Evolutionary conservation across 352 stramenopile genomes (phyloP).

Genomic region (Pythium oligandrum): DNA sequence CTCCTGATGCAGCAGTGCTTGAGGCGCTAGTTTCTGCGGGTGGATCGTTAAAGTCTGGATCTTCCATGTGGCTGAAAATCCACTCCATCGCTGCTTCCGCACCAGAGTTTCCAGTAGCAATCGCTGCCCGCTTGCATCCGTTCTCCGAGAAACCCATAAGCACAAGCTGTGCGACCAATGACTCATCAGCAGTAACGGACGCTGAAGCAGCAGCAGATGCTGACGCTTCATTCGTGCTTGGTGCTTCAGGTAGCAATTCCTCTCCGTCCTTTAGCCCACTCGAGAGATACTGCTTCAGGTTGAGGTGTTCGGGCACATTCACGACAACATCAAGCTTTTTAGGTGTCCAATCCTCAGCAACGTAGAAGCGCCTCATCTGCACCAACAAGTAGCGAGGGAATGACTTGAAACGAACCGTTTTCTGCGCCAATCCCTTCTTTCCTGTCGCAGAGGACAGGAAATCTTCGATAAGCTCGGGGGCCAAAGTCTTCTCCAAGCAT

Average conservation of each 20-base stretch:
- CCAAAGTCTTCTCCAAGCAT: slow-evolving; percentile 92
- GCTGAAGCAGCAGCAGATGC: slow-evolving; percentile 12
- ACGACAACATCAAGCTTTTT: slow-evolving; percentile 98
- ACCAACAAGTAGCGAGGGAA: slow-evolving; percentile 97
- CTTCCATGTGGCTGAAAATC: slow-evolving; percentile 98
- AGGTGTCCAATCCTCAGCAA: slow-evolving; percentile 94
- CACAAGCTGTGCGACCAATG: slow-evolving; percentile 92
- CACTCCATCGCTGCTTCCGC: slow-evolving; percentile 96
- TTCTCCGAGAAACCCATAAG: slow-evolving; percentile 99
- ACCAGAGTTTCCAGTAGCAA: slow-evolving; percentile 88
- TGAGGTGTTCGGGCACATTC: slow-evolving; percentile 92
- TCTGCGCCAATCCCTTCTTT: slow-evolving; percentile 74
- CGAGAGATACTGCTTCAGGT: slow-evolving; percentile 74
- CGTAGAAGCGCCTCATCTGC: slow-evolving; percentile 96
- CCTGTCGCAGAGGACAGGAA: slow-evolving; percentile 75
- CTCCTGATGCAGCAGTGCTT: slow-evolving; percentile 16
- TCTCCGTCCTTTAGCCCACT: slow-evolving; percentile 83
- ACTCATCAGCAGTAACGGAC: slow-evolving; percentile 81
- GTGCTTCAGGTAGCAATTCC: slow-evolving; percentile 76
- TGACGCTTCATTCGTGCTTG: slow-evolving; percentile 8
- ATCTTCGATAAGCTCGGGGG: slow-evolving; percentile 90
- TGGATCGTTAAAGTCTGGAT: slow-evolving; percentile 96
- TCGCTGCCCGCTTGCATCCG: slow-evolving; percentile 93
- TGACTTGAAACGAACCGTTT: slow-evolving; percentile 86
- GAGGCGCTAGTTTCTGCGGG: slow-evolving; percentile 6